Evolutionary conservation across 2,329 filamentous ascomycete genomes (phyloP).

Genomic region (Metarhizium robertsii): DNA sequence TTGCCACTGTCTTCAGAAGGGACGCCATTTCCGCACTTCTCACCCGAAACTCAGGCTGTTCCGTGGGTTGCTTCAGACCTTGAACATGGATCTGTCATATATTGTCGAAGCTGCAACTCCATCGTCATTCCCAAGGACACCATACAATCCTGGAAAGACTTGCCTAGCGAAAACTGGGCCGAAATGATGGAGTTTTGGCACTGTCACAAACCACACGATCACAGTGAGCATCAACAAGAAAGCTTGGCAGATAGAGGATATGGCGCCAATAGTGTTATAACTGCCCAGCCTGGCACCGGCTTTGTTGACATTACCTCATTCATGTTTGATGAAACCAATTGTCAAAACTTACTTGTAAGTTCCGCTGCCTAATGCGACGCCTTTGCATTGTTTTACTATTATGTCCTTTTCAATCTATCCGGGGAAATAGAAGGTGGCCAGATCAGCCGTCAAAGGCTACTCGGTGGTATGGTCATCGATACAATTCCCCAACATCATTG

Average conservation of each 20-base stretch:
- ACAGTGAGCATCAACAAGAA: conserved; percentile 35
- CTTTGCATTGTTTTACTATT: conserved; percentile 6
- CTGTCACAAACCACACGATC: conserved; percentile 80
- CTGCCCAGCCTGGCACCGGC: conserved; percentile 55
- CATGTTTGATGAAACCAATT: conserved; percentile 60
- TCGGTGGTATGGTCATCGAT: conserved; percentile 56
- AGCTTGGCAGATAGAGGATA: conserved; percentile 61
- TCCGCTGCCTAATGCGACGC: not conserved
- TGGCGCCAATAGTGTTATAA: conserved; percentile 68
- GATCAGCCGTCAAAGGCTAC: conserved; percentile 30
- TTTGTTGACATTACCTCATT: conserved; percentile 78
- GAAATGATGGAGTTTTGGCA: conserved; percentile 99
- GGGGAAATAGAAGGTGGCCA: conserved; percentile 55
- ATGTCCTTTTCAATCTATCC: not conserved
- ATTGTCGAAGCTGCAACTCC: conserved; percentile 30
- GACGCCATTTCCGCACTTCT: conserved; percentile 15
- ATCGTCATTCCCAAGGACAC: conserved; percentile 26
- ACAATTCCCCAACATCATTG: conserved; percentile 56
- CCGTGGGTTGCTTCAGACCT: conserved; percentile 51
- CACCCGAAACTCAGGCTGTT: conserved; percentile 28
- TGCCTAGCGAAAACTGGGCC: conserved; percentile 95
- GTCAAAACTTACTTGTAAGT: conserved; percentile 33
- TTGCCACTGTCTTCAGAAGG: conserved; percentile 30
- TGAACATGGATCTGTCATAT: conserved; percentile 27
- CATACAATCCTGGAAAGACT: conserved; percentile 68